A percentile compares a stretch with the other conserved stretches of the same genome.
Conservation (phyloP, 805 yeast genomes). For the Saccharomycopsis synnaedendra region DNA sequence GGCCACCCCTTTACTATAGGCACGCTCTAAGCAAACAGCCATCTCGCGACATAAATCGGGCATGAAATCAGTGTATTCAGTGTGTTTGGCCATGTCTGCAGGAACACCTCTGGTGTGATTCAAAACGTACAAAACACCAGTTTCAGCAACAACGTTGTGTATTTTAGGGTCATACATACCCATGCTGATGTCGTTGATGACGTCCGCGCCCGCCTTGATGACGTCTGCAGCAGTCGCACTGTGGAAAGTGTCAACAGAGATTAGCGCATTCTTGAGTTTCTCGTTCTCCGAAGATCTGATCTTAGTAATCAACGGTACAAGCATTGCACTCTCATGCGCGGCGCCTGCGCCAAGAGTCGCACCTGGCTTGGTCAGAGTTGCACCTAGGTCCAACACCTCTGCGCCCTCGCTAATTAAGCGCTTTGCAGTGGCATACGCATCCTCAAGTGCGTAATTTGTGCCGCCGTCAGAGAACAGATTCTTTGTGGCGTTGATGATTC, state of each 20-base stretch:
- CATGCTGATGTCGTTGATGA: constrained; percentile 83
- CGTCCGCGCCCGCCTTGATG: constrained; percentile 72
- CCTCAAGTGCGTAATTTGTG: constrained; percentile 25
- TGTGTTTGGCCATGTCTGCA: constrained; percentile 51
- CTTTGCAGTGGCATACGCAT: constrained; percentile 34
- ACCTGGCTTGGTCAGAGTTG: constrained; percentile 88
- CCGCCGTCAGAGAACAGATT: constrained; percentile 96
- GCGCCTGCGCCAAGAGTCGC: constrained; percentile 23
- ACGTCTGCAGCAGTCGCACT: constrained; percentile 61
- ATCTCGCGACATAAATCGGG: constrained; percentile 59
- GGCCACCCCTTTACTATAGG: constrained; percentile 50
- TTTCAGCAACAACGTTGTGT: constrained; percentile 55
- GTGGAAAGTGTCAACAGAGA: constrained; percentile 87
- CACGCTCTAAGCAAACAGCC: constrained; percentile 39
- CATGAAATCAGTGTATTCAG: constrained; percentile 43
- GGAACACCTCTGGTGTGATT: constrained; percentile 84
- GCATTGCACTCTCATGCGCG: constrained; percentile 47
- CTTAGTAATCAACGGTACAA: constrained; percentile 56
- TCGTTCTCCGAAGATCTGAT: constrained; percentile 35
- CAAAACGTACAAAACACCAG: constrained; percentile 61
- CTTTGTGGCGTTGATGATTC: constrained; percentile 80
- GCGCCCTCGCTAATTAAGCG: constrained; percentile 49
- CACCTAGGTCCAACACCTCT: constrained; percentile 84
- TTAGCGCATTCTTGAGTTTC: constrained; percentile 30
- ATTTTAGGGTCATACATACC: constrained; percentile 70